phyloP scores from a whole-genome alignment of 352 stramenopile species.

The Peronospora destructor region DNA sequence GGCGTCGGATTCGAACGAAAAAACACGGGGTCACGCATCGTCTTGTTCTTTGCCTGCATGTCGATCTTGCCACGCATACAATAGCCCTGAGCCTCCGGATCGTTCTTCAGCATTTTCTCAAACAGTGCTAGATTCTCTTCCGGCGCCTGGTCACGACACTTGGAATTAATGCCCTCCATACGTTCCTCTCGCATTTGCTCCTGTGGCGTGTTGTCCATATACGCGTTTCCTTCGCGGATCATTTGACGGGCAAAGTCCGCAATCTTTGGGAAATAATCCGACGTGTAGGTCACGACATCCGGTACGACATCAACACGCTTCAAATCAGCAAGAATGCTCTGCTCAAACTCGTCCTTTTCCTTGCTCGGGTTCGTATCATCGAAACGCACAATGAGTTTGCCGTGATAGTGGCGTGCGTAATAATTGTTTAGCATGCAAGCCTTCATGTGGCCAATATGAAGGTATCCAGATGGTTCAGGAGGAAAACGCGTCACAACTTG shows the following conservation, averaged over 20 bases:
- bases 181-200: slow-evolving; percentile 95
- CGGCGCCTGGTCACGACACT: slow-evolving; percentile 81
- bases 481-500: slow-evolving; percentile 98
- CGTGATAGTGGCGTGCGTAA: slow-evolving; percentile 96
- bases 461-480: slow-evolving; percentile 96
- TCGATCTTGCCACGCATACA: slow-evolving; percentile 92
- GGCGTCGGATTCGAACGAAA: slow-evolving; percentile 80
- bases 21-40: slow-evolving; percentile 83
- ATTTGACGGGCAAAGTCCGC: slow-evolving; percentile 90
- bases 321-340: slow-evolving; percentile 91
- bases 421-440: slow-evolving; percentile 99
- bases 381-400: slow-evolving; percentile 97
- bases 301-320: slow-evolving; percentile 74
- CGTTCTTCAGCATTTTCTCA: slow-evolving; percentile 93
- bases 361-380: slow-evolving; percentile 99
- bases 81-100: slow-evolving; percentile 64
- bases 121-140: slow-evolving; percentile 92
- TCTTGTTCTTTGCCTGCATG: slow-evolving; percentile 90
- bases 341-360: slow-evolving; percentile 99
- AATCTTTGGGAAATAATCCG: slow-evolving; percentile 96
- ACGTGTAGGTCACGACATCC: slow-evolving; percentile 93
- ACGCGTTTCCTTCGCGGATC: slow-evolving; percentile 93
- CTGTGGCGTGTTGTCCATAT: slow-evolving; percentile 99
- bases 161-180: slow-evolving; percentile 89
- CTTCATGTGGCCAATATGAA: slow-evolving; percentile 99